Evolutionary conservation across 1,284 basidiomycete species (phyloP), one percentile per base, ranked within the genome.

Genomic region (Tilletia horrida): DNA sequence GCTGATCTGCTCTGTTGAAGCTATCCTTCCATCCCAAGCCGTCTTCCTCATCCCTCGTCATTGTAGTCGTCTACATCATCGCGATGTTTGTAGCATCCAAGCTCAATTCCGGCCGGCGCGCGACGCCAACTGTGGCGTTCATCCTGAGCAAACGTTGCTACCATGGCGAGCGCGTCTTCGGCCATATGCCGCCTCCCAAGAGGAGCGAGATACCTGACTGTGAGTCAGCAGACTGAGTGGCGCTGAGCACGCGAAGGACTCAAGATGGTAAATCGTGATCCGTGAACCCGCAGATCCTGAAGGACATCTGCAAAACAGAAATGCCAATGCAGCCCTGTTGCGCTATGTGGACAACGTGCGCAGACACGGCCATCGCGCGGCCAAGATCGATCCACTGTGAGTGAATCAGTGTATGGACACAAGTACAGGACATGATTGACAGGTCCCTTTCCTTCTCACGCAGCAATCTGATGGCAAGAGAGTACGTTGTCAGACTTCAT

Each of bases 301-400:
- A 1, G 84, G 85, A 0, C 91, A 94, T 79, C 85, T 95, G 2
- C 83, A 85, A 62, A 94, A 94, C 80, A 86, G 92, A 21, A 86
- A 85, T 16, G 80, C 82, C 9, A 92, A 93, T 76, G 91, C 92
- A 0, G 84, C 90, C 1, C 83, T 95, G 14, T 83, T 94, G 43
- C 89, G 92, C 48, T 93, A 93, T 77, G 91, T 92, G 16, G 92
- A 94, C 80, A 89, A 89, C 11, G 86, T 93, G 71, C 86, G 92
- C 27, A 70, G 81, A 42, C 65, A 66, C 23, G 65, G 55, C 13
- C 65, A 66, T 47, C 86, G 90, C 50, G 90, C 91, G 14, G 90
- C 90, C 0, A 85, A 87, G 65, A 89, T 94, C 59, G 92, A 95
- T 78, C 92, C 92, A 0, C 84, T 94, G 25, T 91, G 92, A 82